Percentiles rank a stretch among this genome's conserved stretches.
phyloP scores from a whole-genome alignment of 345 rosid species.

The Excoecaria agallocha region DNA sequence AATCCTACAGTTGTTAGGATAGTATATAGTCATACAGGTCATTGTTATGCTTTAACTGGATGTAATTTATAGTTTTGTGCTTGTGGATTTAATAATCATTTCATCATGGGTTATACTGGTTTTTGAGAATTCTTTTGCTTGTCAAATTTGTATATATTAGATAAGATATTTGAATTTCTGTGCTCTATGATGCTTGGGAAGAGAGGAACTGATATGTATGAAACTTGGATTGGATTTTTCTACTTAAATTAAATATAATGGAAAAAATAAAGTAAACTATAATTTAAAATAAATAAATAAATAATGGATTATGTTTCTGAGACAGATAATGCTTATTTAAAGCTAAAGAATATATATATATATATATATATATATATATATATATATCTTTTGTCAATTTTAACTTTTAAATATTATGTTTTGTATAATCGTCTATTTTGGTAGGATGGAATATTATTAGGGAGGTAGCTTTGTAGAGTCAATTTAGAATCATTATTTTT shows the following conservation, averaged over 20 bases:
- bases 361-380: no score
- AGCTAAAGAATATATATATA: no score
- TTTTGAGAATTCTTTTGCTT: neutral
- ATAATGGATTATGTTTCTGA: no score
- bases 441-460: neutral
- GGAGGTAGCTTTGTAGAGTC: conserved; percentile 5
- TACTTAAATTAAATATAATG: no score
- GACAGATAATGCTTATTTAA: no score
- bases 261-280: no score
- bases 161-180: neutral
- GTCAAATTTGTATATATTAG: neutral
- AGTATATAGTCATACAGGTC: no score
- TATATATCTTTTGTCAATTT: no score
- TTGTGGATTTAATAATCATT: neutral
- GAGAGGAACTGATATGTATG: neutral
- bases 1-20: no score
- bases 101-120: neutral
- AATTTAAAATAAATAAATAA: no score
- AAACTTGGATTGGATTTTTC: neutral
- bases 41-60: neutral
- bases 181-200: neutral
- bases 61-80: neutral
- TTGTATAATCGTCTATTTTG: neutral
- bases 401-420: no score
- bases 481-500: conserved; percentile 1